Conservation (phyloP, 352 stramenopile species). For the Phytopythium litorale region DNA sequence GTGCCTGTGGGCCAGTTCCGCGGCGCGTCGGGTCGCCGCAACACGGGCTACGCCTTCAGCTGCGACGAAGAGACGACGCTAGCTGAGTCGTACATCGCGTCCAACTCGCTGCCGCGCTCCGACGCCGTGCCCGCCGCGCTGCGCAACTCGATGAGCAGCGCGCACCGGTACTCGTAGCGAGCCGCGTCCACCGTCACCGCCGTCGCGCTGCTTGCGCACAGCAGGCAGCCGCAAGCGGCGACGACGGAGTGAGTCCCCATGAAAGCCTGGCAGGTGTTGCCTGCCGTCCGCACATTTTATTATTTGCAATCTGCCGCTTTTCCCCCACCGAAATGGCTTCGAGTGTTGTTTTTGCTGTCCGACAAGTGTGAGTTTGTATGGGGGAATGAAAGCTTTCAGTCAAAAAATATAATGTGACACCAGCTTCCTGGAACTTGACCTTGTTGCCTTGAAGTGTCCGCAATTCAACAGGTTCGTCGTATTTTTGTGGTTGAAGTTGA, state of each 20-base stretch:
- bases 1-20: conserved; percentile 33
- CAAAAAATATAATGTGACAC: not conserved
- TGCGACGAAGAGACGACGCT: conserved; percentile 82
- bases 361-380: not conserved
- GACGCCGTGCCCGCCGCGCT: conserved; percentile 60
- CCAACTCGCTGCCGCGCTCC: conserved; percentile 65
- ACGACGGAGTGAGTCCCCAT: too few relatives aligned
- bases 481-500: conserved; percentile 2
- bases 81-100: conserved; percentile 82
- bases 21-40: conserved; percentile 31
- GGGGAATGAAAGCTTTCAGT: not conserved
- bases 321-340: not conserved
- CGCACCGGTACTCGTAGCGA: conserved; percentile 4
- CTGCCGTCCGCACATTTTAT: not conserved
- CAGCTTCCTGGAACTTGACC: not conserved
- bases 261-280: too few relatives aligned
- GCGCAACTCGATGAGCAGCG: conserved; percentile 39
- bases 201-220: too few relatives aligned
- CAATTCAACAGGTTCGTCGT: too few relatives aligned
- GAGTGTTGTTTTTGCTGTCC: not conserved
- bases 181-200: too few relatives aligned
- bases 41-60: conserved; percentile 79
- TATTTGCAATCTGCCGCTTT: not conserved
- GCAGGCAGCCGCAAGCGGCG: too few relatives aligned
- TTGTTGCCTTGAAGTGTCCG: not conserved